Base-by-base conservation (phyloP, 495 filamentous ascomycete species). In the Tetracladium setigerum region DNA sequence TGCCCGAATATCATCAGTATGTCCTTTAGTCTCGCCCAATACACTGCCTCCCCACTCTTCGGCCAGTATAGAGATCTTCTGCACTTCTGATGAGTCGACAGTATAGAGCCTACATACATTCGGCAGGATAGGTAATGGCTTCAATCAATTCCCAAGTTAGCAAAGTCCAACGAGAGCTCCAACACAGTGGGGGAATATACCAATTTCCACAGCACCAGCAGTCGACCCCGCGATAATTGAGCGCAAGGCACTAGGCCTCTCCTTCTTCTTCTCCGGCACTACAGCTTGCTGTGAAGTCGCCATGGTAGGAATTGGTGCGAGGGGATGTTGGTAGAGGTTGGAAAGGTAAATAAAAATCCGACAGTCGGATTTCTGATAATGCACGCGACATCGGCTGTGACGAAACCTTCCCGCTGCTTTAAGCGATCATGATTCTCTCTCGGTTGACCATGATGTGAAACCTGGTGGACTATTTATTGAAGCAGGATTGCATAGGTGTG, bases 81-180 rank as follows among this genome's bases (percentile, higher is more conserved):
- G 22, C 22, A 7, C 22, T 27, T 27, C 22, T 27, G 22, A 27
- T 7, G 7, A 27, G 22, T 27, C 7, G 22, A 27, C 22, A 27
- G 22, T 7, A 3, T 5, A 17, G 12, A 19, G 10, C 34, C 30
- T 37, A 58, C 72, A 56, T 77, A 90, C 86, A 98, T 66, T 98
- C 92, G 56, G 91, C 91, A 39, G 92, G 92, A 69, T 98, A 98
- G 46, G 92, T 96, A 57, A 98, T 95, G 47, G 89, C 82, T 94
- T 55, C n/a, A 41, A 37, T 13, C 7, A 38, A 11, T 15, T 30
- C 14, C n/a, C 14, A n/a, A 44, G 17, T 32, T 30, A 40, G 22
- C 44, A 13, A 38, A 13, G 17, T 44, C 6, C 3, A 27, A 3
- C 3, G 22, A 3, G 22, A 27, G 22, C 22, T 27, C 22, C 19